Percentiles rank a stretch among this genome's conserved stretches.
phyloP scores from a whole-genome alignment of 441 rosid species.

The Gossypium schwendimanii region DNA sequence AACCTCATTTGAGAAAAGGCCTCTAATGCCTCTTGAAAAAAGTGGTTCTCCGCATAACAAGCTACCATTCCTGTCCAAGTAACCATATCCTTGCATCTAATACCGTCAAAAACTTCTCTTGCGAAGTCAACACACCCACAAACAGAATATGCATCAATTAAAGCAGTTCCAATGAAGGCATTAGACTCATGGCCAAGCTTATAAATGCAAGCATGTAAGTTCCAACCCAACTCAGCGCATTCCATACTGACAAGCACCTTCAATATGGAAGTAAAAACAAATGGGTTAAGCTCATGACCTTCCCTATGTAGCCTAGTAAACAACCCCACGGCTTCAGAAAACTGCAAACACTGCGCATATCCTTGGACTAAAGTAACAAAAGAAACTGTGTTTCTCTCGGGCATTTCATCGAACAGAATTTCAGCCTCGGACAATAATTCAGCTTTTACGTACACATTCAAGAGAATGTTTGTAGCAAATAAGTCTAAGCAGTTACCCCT shows the following conservation, averaged over 20 bases:
- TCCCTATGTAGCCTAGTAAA: constrained; percentile 52
- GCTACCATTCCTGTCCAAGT: constrained; percentile 76
- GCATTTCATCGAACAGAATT: constrained; percentile 69
- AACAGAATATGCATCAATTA: constrained; percentile 60
- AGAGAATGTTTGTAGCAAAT: constrained; percentile 56
- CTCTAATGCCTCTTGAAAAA: constrained; percentile 45
- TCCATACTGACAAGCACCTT: constrained; percentile 52
- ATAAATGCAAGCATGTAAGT: constrained; percentile 52
- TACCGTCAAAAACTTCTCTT: constrained; percentile 53
- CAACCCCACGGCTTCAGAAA: constrained; percentile 38
- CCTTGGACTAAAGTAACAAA: constrained; percentile 66
- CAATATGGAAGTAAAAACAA: constrained; percentile 66
- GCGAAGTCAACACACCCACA: constrained; percentile 47
- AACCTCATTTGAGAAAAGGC: constrained; percentile 48
- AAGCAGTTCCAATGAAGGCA: constrained; percentile 74
- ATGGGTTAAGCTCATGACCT: constrained; percentile 73
- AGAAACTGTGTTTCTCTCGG: constrained; percentile 52
- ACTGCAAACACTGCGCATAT: constrained; percentile 21
- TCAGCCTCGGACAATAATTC: constrained; percentile 33
- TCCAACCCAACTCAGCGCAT: constrained; percentile 38
- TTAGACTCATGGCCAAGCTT: constrained; percentile 65
- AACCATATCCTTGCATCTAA: constrained; percentile 61
- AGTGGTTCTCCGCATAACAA: constrained; percentile 64
- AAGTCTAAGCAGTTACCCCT: constrained; percentile 72
- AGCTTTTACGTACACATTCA: constrained; percentile 42